These are phyloP conservation scores for Aspergillus bertholletiae DNA, from an alignment of 495 filamentous ascomycete genomes.

Conservation along the genomic window DNA sequence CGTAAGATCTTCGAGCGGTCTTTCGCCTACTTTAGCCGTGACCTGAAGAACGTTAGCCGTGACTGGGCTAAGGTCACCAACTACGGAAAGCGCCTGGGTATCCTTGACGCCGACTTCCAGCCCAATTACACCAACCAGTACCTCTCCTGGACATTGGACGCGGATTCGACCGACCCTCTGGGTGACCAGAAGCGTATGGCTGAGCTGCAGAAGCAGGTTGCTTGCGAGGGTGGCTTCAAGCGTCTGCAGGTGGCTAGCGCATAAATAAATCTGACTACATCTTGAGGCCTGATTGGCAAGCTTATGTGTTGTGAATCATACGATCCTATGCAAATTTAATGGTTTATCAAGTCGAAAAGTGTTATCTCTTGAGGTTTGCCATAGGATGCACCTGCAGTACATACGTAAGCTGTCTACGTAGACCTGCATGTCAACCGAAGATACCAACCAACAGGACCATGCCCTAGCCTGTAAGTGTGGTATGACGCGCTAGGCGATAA, in stretches of 20 bases:
- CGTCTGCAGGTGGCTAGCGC: conserved; percentile 33
- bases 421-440: neutral
- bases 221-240: conserved; percentile 44
- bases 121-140: conserved; percentile 68
- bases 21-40: conserved; percentile 66
- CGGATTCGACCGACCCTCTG: conserved; percentile 56
- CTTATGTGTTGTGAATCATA: neutral
- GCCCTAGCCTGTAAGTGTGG: no score
- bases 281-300: neutral
- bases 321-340: neutral
- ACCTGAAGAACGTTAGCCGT: conserved; percentile 65
- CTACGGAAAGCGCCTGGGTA: conserved; percentile 63
- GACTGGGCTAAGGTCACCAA: conserved; percentile 69
- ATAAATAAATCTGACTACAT: conserved; percentile 11
- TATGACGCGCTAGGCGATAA: no score
- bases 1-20: conserved; percentile 71
- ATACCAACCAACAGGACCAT: neutral
- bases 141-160: conserved; percentile 58
- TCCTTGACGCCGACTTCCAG: conserved; percentile 53
- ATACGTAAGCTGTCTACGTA: neutral
- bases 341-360: neutral
- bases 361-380: neutral
- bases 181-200: conserved; percentile 67
- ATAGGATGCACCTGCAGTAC: neutral
- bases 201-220: conserved; percentile 55